Percentiles rank a stretch among this genome's conserved stretches.
phyloP scores from a whole-genome alignment of 495 filamentous ascomycete genomes.

The Letharia columbiana region DNA sequence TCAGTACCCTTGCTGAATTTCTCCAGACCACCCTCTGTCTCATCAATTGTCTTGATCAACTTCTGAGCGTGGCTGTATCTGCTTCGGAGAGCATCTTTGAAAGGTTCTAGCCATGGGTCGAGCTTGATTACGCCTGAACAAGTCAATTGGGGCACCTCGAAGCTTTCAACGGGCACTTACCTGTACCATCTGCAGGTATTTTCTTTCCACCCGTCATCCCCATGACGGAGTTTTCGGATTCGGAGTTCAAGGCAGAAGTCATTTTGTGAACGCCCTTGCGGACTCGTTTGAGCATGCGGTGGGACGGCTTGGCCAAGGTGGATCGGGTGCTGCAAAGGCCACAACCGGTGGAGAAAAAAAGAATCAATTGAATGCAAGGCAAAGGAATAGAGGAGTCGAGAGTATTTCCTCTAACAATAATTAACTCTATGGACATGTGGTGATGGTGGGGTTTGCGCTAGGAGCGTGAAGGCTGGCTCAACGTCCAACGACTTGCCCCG shows the following conservation, averaged over 20 bases:
- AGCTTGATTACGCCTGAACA: conserved; percentile 69
- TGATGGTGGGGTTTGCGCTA: neutral
- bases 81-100: conserved; percentile 64
- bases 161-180: conserved; percentile 25
- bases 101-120: conserved; percentile 85
- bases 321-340: neutral
- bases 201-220: conserved; percentile 26
- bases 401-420: too few species aligned
- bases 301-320: neutral
- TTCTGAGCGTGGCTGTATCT: conserved; percentile 73
- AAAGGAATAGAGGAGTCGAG: neutral
- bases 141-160: conserved; percentile 21
- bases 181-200: conserved; percentile 43
- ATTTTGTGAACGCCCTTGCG: conserved; percentile 9
- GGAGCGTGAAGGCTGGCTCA: neutral
- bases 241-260: conserved; percentile 25
- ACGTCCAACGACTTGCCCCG: conserved; percentile 13
- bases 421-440: neutral
- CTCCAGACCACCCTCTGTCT: conserved; percentile 80
- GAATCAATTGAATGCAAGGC: neutral
- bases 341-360: neutral
- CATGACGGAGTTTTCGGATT: conserved; percentile 23
- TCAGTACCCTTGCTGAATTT: conserved; percentile 89
- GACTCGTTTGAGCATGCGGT: neutral
- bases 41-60: conserved; percentile 78